Percentiles rank a stretch among this genome's conserved stretches.
Evolutionary conservation across 2,329 filamentous ascomycete genomes (phyloP).

Genomic region (Tolypocladium amazonense): DNA sequence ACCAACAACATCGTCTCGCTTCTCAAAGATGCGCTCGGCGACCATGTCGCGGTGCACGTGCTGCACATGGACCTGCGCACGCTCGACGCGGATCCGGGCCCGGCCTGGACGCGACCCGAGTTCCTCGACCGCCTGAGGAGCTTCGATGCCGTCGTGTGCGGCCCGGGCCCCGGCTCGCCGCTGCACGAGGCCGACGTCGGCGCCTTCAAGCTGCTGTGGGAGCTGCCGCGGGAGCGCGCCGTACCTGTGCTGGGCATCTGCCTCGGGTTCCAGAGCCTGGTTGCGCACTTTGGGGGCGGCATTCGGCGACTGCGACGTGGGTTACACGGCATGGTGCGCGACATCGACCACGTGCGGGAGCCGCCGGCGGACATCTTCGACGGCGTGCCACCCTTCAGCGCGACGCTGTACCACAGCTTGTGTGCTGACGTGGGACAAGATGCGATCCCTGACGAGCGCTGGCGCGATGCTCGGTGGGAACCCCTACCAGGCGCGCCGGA

Average conservation of each 20-base stretch:
- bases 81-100: constrained; percentile 53
- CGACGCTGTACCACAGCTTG: constrained; percentile 68
- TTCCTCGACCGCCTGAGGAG: constrained; percentile 29
- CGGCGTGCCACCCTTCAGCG: constrained; percentile 47
- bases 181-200: constrained; percentile 66
- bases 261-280: constrained; percentile 78
- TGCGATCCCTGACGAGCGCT: constrained; percentile 19
- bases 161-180: constrained; percentile 82
- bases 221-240: constrained; percentile 42
- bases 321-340: constrained; percentile 70
- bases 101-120: constrained; percentile 35
- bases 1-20: constrained; percentile 88
- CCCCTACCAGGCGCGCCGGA: constrained; percentile 23
- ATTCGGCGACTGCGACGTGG: constrained; percentile 61
- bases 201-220: constrained; percentile 69
- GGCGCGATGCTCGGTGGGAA: constrained; percentile 30
- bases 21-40: constrained; percentile 57
- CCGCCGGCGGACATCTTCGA: constrained; percentile 50
- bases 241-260: constrained; percentile 82
- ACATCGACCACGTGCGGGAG: constrained; percentile 45
- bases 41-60: constrained; percentile 46
- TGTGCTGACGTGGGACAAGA: constrained; percentile 45
- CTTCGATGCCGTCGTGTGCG: constrained; percentile 81
- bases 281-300: constrained; percentile 53
- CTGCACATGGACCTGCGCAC: constrained; percentile 30